Evolutionary conservation across 208 protist species (phyloP).

Genomic region (Wallacemonas sp.): DNA sequence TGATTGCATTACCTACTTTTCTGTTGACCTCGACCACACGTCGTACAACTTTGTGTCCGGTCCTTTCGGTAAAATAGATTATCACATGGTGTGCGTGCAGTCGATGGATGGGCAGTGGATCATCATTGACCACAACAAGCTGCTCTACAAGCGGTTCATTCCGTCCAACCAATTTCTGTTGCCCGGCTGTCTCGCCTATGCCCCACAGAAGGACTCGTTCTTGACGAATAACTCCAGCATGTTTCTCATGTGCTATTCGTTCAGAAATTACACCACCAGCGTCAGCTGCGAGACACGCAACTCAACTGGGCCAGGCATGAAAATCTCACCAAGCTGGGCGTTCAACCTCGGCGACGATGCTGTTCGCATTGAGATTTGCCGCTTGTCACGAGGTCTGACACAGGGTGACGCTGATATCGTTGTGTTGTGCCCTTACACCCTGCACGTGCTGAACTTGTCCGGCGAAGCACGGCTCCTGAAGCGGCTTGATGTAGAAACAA

Average conservation of each 20-base stretch:
- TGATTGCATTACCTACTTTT: slow-evolving; percentile 49
- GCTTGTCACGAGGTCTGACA: slow-evolving; percentile 39
- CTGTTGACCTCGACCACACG: slow-evolving; percentile 51
- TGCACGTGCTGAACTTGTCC: slow-evolving; percentile 68
- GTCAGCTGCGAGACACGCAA: slow-evolving; percentile 14
- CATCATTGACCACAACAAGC: slow-evolving; percentile 83
- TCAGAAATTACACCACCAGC: slow-evolving; percentile 56
- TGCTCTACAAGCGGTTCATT: slow-evolving; percentile 73
- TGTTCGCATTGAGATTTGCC: slow-evolving; percentile 70
- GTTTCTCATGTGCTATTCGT: slow-evolving; percentile 82
- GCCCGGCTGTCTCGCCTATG: slow-evolving; percentile 77
- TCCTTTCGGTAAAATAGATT: slow-evolving; percentile 62
- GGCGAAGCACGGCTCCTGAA: slow-evolving; percentile 51
- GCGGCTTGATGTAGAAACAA: slow-evolving; percentile 75
- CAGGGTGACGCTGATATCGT: slow-evolving; percentile 69
- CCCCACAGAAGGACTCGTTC: slow-evolving; percentile 44
- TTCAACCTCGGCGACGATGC: slow-evolving; percentile 89
- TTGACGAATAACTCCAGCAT: slow-evolving; percentile 82
- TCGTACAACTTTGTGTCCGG: slow-evolving; percentile 86
- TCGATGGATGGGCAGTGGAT: slow-evolving; percentile 90
- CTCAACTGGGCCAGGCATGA: slow-evolving; percentile 14
- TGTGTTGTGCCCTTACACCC: slow-evolving; percentile 69
- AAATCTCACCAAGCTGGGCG: slow-evolving; percentile 51
- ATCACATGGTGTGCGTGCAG: slow-evolving; percentile 90
- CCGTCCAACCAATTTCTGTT: slow-evolving; percentile 77